Percentiles rank a stretch among this genome's conserved stretches.
Evolutionary conservation across 495 filamentous ascomycete species (phyloP).

Genomic region (Achaetomiella virescens): DNA sequence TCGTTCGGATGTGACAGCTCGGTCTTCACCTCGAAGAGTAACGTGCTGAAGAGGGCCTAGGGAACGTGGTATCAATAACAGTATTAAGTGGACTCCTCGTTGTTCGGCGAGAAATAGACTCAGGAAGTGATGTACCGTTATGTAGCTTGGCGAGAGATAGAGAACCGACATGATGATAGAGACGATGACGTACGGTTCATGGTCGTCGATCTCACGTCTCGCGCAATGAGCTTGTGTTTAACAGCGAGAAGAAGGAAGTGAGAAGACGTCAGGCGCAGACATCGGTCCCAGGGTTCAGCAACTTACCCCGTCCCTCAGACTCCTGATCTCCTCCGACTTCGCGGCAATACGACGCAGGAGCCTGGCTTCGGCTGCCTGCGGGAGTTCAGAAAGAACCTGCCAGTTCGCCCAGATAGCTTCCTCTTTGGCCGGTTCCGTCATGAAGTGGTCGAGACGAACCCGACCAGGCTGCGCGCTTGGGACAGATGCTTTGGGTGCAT

Average conservation of each 20-base stretch:
- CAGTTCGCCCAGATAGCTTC: slow-evolving; percentile 10
- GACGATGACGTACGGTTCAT: slow-evolving; percentile 16
- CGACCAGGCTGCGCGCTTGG: not conserved
- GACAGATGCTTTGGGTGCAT: not conserved
- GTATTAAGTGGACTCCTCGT: not conserved
- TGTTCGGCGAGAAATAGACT: not conserved
- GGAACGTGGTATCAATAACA: not conserved
- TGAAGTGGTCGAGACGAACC: not conserved
- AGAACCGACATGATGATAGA: slow-evolving; percentile 17
- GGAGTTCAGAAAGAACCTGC: not conserved
- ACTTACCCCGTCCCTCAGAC: slow-evolving; percentile 12
- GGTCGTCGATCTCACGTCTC: slow-evolving; percentile 10
- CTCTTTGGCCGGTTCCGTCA: not conserved
- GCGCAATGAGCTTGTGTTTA: slow-evolving; percentile 18
- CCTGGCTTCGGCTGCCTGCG: not conserved
- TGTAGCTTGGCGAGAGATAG: slow-evolving; percentile 8
- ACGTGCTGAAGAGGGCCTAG: slow-evolving; percentile 1
- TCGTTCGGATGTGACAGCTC: not conserved
- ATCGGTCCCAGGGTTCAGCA: no score
- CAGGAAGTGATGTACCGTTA: slow-evolving; percentile 6
- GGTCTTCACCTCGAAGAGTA: not conserved
- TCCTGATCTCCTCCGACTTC: slow-evolving; percentile 13
- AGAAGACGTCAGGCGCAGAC: no score
- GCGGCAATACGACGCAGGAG: not conserved
- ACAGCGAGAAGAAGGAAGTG: slow-evolving; percentile 1